phyloP scores from a whole-genome alignment of 305 asterid species.

The Solanum chacoense region DNA sequence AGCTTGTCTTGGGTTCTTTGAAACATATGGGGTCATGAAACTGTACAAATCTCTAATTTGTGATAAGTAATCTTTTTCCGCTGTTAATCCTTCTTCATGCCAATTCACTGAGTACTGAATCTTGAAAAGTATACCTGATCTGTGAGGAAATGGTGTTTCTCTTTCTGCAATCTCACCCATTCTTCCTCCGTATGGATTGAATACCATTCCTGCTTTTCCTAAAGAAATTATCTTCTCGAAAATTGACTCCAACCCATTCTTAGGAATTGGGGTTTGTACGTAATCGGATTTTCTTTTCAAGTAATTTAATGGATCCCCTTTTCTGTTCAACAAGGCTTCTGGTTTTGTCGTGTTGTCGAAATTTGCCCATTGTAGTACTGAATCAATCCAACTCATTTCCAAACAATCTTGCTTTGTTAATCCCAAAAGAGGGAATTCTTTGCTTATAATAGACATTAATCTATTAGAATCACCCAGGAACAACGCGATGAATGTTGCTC shows the following conservation, averaged over 20 bases:
- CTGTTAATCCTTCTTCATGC: not conserved
- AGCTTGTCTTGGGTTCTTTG: constrained; percentile 20
- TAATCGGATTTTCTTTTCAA: constrained; percentile 33
- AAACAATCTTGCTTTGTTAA: constrained; percentile 11
- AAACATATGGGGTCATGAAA: not conserved
- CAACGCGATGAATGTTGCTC: constrained; percentile 15
- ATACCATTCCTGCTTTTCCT: constrained; percentile 7
- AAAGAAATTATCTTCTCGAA: not conserved
- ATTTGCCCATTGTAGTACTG: constrained; percentile 15
- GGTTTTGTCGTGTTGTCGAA: constrained; percentile 8
- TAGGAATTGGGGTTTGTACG: constrained; percentile 12
- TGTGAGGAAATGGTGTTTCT: constrained; percentile 26
- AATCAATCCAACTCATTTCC: constrained; percentile 28
- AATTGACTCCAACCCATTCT: not conserved
- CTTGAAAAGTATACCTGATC: constrained; percentile 24
- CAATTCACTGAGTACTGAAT: constrained; percentile 19
- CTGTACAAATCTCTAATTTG: not conserved
- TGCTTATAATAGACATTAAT: not conserved
- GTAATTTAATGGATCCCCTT: not conserved
- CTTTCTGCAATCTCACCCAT: constrained; percentile 8
- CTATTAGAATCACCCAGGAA: constrained; percentile 21
- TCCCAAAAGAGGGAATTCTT: constrained; percentile 18
- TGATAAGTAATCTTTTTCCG: not conserved
- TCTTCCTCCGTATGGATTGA: constrained; percentile 32
- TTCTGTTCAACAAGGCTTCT: not conserved